phyloP scores from a whole-genome alignment of 2,329 filamentous ascomycete genomes.

The Podosphaera xanthii region DNA sequence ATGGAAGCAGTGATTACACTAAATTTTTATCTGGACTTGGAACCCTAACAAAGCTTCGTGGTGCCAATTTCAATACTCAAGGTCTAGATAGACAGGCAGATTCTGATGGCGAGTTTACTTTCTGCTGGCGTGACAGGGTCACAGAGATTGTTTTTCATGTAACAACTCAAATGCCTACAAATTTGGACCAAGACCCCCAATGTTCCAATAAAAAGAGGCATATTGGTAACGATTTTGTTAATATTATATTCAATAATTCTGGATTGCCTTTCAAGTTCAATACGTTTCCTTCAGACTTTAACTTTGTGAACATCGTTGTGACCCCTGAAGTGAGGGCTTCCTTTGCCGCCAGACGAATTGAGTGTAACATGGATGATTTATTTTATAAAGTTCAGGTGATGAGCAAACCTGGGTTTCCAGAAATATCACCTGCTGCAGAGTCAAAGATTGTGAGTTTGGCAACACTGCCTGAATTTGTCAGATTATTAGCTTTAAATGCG shows the following conservation, averaged over 20 bases:
- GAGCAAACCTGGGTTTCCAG: slow-evolving; percentile 70
- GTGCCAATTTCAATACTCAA: slow-evolving; percentile 76
- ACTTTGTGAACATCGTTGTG: slow-evolving; percentile 92
- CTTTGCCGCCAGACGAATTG: slow-evolving; percentile 41
- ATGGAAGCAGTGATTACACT: slow-evolving; percentile 70
- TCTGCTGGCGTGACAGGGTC: slow-evolving; percentile 85
- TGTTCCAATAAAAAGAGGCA: slow-evolving; percentile 78
- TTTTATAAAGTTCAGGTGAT: slow-evolving; percentile 85
- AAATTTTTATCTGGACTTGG: slow-evolving; percentile 67
- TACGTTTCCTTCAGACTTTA: slow-evolving; percentile 86
- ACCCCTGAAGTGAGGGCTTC: slow-evolving; percentile 63
- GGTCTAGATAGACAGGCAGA: slow-evolving; percentile 62
- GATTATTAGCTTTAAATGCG: slow-evolving; percentile 75
- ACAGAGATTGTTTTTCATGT: slow-evolving; percentile 93
- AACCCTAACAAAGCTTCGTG: slow-evolving; percentile 57
- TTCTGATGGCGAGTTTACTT: slow-evolving; percentile 66
- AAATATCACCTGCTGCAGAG: slow-evolving; percentile 72
- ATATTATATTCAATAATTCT: slow-evolving; percentile 94
- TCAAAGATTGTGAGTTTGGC: slow-evolving; percentile 72
- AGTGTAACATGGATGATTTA: slow-evolving; percentile 18
- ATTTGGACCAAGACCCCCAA: slow-evolving; percentile 50
- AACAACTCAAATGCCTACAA: slow-evolving; percentile 90
- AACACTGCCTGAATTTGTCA: slow-evolving; percentile 65
- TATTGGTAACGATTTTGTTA: slow-evolving; percentile 94
- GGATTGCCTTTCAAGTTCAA: slow-evolving; percentile 74